Evolutionary conservation across 2,329 filamentous ascomycete species (phyloP).

Genomic region (Apiospora phragmitis): DNA sequence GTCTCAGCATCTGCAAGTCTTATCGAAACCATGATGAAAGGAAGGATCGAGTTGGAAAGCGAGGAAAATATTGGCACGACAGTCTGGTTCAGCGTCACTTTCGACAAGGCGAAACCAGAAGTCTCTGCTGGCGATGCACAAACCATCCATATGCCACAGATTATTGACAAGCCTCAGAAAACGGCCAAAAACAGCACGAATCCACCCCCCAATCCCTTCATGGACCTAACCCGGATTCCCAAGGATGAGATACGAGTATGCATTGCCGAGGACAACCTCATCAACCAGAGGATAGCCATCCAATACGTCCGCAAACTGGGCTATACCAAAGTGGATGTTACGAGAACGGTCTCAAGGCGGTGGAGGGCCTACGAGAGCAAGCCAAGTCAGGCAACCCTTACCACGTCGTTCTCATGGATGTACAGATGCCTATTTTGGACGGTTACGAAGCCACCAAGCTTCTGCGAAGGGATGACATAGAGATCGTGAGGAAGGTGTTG

Average conservation of each 20-base stretch:
- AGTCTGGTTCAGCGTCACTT: slow-evolving; percentile 79
- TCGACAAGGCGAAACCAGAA: slow-evolving; percentile 74
- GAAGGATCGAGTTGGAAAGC: slow-evolving; percentile 80
- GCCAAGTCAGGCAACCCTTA: slow-evolving; percentile 74
- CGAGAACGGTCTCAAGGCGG: slow-evolving; percentile 84
- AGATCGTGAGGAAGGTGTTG: slow-evolving; percentile 77
- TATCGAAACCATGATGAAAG: slow-evolving; percentile 89
- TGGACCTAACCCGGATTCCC: slow-evolving; percentile 72
- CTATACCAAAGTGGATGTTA: slow-evolving; percentile 83
- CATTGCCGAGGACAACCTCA: slow-evolving; percentile 92
- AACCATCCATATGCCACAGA: slow-evolving; percentile 41
- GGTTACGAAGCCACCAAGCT: slow-evolving; percentile 89
- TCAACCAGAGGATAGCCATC: slow-evolving; percentile 92
- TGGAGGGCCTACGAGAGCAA: slow-evolving; percentile 77
- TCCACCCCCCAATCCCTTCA: slow-evolving; percentile 45
- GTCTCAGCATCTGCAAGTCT: slow-evolving; percentile 95
- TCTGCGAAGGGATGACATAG: slow-evolving; percentile 74
- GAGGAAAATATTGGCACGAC: slow-evolving; percentile 69
- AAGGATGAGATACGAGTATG: slow-evolving; percentile 82
- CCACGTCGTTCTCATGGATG: slow-evolving; percentile 92
- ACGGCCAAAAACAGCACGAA: slow-evolving; percentile 33
- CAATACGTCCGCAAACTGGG: slow-evolving; percentile 86
- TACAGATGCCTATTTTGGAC: slow-evolving; percentile 92
- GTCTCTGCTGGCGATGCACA: slow-evolving; percentile 58
- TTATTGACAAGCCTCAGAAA: slow-evolving; percentile 32